Evolutionary conservation across 306 rosid genomes (phyloP).

Genomic region (Prunus davidiana): DNA sequence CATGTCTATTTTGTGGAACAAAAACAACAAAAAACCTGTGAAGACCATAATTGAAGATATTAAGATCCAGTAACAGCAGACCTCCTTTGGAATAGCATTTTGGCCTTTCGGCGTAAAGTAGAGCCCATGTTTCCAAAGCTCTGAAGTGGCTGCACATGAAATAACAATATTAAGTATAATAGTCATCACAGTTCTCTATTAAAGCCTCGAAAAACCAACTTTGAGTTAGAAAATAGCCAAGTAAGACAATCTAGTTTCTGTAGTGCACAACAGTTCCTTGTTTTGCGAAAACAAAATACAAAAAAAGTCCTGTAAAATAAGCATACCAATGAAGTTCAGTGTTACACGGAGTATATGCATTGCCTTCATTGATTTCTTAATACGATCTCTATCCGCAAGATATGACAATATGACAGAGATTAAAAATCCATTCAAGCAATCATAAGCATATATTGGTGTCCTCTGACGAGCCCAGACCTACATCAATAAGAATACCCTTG

Average conservation of each 20-base stretch:
- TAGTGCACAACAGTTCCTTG: neutral
- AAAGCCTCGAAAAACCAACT: neutral
- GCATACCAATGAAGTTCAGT: conserved; percentile 70
- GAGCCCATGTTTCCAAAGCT: conserved; percentile 65
- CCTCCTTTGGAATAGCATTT: conserved; percentile 66
- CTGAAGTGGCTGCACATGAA: conserved; percentile 65
- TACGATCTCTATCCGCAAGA: conserved; percentile 49
- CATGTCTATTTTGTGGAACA: neutral
- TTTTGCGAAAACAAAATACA: neutral
- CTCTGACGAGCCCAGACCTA: conserved; percentile 93
- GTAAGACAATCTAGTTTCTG: neutral
- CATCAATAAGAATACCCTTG: conserved; percentile 21
- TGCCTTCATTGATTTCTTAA: conserved; percentile 63
- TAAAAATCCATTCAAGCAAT: conserved; percentile 78
- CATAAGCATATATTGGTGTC: conserved; percentile 56
- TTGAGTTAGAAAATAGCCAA: neutral
- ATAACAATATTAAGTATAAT: conserved; percentile 1
- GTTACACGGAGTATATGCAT: conserved; percentile 67
- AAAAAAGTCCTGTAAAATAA: neutral
- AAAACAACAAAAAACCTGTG: neutral
- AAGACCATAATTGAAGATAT: neutral
- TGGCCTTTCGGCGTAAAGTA: conserved; percentile 57
- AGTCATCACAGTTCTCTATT: neutral
- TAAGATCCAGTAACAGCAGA: conserved; percentile 18
- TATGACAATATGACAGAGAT: conserved; percentile 68